Evolutionary conservation across 352 stramenopile genomes (phyloP).

Genomic region (Pythium graminicola): DNA sequence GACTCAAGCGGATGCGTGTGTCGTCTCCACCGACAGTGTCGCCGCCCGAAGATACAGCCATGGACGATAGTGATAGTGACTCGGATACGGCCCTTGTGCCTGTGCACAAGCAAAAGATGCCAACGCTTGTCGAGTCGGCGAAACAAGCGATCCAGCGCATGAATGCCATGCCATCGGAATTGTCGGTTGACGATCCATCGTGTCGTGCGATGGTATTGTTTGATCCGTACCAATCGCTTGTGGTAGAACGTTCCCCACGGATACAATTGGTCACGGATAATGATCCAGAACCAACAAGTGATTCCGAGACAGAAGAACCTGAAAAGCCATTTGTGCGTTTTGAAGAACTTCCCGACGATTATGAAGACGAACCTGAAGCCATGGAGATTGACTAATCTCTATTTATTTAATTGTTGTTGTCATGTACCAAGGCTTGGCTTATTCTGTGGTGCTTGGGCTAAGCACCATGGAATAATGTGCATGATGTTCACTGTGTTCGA

Average conservation of each 20-base stretch:
- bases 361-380: slow-evolving; percentile 36
- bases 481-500: no score
- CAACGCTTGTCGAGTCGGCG: slow-evolving; percentile 3
- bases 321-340: slow-evolving; percentile 52
- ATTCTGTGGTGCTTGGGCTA: no score
- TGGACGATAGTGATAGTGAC: slow-evolving; percentile 28
- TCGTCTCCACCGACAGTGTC: slow-evolving; percentile 31
- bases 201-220: slow-evolving; percentile 51
- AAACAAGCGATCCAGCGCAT: slow-evolving; percentile 4
- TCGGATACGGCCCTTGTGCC: slow-evolving; percentile 6
- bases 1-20: slow-evolving; percentile 66
- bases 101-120: slow-evolving; percentile 1
- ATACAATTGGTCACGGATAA: slow-evolving; percentile 48
- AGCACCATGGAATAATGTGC: no score
- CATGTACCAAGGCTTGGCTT: not conserved
- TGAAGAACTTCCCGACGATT: slow-evolving; percentile 60
- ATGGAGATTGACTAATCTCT: slow-evolving; percentile 66
- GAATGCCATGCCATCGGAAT: slow-evolving; percentile 13
- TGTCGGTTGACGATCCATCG: slow-evolving; percentile 21
- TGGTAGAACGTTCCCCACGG: slow-evolving; percentile 21
- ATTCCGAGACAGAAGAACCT: slow-evolving; percentile 4
- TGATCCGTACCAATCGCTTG: slow-evolving; percentile 25
- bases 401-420: not conserved
- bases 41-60: slow-evolving; percentile 17
- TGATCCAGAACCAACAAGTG: slow-evolving; percentile 26